These are phyloP conservation scores for Pseudozyma thailandica DNA, from an alignment of 1,284 basidiomycete species.

Conservation along the genomic window DNA sequence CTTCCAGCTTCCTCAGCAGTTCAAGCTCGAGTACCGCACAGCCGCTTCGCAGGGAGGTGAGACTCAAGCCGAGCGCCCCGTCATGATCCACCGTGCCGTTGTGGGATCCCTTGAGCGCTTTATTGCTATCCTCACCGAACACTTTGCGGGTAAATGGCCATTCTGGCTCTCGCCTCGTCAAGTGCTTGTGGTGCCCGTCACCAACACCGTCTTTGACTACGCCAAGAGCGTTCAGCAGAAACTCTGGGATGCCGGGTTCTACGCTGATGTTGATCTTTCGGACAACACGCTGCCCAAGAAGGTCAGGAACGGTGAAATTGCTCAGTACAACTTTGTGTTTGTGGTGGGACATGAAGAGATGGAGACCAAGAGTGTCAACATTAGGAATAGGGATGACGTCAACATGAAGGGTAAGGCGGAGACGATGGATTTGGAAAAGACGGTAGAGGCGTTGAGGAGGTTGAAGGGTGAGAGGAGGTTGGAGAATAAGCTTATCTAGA, in stretches of 20 bases:
- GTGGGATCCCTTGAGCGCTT: constrained; percentile 94
- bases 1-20: constrained; percentile 98
- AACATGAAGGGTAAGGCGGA: constrained; percentile 64
- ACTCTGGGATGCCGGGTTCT: constrained; percentile 80
- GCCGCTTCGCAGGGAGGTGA: constrained; percentile 67
- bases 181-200: constrained; percentile 92
- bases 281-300: constrained; percentile 96
- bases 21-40: constrained; percentile 89
- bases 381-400: constrained; percentile 76
- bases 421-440: constrained; percentile 59
- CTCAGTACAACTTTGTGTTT: constrained; percentile 90
- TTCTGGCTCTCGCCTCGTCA: constrained; percentile 98
- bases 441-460: constrained; percentile 36
- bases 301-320: constrained; percentile 72
- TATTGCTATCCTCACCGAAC: constrained; percentile 96
- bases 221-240: constrained; percentile 80
- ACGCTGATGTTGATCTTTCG: constrained; percentile 89
- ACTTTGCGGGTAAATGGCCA: constrained; percentile 98
- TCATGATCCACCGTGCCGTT: constrained; percentile 98
- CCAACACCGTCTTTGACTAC: constrained; percentile 85
- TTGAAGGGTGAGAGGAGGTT: constrained; percentile 56
- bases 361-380: constrained; percentile 86
- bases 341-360: constrained; percentile 95
- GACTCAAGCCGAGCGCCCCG: constrained; percentile 78
- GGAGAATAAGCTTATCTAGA: constrained; percentile 39